Evolutionary conservation across 768 basidiomycete genomes (phyloP).

Genomic region (Agaricus blazei): DNA sequence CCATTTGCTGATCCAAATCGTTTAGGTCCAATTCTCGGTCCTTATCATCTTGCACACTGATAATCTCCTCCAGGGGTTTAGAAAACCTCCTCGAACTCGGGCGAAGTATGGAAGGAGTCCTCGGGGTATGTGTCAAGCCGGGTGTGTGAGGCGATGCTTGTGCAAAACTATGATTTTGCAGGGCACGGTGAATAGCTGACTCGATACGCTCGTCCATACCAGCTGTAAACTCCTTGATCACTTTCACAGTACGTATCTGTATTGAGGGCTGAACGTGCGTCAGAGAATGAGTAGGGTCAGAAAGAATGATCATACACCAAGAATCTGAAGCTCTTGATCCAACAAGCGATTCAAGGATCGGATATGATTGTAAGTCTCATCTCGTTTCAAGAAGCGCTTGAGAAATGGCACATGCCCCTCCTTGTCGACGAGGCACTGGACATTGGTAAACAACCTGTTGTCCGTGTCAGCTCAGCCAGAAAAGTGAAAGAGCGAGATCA

Average conservation of each 20-base stretch:
- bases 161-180: constrained; percentile 28
- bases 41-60: constrained; percentile 6
- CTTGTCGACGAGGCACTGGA: constrained; percentile 49
- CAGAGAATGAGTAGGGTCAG: neutral
- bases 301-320: constrained; percentile 33
- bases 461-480: neutral
- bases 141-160: neutral
- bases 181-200: constrained; percentile 31
- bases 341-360: constrained; percentile 46
- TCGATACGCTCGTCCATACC: constrained; percentile 34
- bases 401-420: constrained; percentile 67
- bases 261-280: constrained; percentile 21
- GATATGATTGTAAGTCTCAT: constrained; percentile 58
- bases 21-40: constrained; percentile 40
- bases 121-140: neutral
- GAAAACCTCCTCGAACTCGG: neutral
- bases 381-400: constrained; percentile 71
- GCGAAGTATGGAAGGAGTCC: constrained; percentile 5
- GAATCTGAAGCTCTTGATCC: constrained; percentile 53
- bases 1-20: constrained; percentile 89
- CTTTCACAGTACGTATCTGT: constrained; percentile 45
- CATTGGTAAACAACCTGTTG: constrained; percentile 33
- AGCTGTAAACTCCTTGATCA: constrained; percentile 31
- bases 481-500: neutral
- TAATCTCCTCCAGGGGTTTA: constrained; percentile 7